Base-by-base conservation (phyloP, 176 grass and related monocot species). In the Cenchrus americanus region DNA sequence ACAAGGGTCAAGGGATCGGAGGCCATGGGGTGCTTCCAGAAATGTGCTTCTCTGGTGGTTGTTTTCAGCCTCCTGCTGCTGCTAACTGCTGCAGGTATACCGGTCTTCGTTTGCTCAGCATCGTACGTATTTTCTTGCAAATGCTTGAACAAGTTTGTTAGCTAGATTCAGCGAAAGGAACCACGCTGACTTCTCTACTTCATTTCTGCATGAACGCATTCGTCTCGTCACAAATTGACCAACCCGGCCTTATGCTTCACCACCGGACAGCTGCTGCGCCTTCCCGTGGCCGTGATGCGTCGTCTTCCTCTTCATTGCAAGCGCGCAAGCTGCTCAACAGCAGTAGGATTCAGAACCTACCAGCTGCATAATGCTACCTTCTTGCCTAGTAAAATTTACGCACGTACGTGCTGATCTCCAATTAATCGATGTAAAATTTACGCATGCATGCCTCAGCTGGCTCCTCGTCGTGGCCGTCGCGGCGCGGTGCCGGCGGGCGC, bases 241-340 rank as follows among this genome's bases (percentile, higher is more conserved):
- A 73, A 73, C 8, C 43, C 27, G 27, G 17, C 46, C 14, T 17
- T 27, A 8, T 52, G 41, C 22, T 72, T 50, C 6, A 26, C 6
- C 0, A 0, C 53, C 46, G 46, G 22, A 7, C 49, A 74, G 71
- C 49, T 21, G 26, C 72, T 34, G 71, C 24, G 1, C 8, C 27
- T 55, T 55, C 27, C 27, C 5, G 72, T 37, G 9, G n/a, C 27
- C 5, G 72, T 37, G 9, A 40, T 13, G 14, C 27, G 37, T 51
- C 69, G 5, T 47, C 67, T 37, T 75, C 27, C 14, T 74, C 71
- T 14, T 0, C 3, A 5, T 26, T 3, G 15, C 49, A 32, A 5
- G 49, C 71, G 50, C 27, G 72, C 72, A 75, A 75, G 26, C 51
- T 75, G 27, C 72, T 75, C 72, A 75, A 49, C 24, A 7, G 14